Conservation (phyloP, 106 monocot genomes). For the Vanilla planifolia region DNA sequence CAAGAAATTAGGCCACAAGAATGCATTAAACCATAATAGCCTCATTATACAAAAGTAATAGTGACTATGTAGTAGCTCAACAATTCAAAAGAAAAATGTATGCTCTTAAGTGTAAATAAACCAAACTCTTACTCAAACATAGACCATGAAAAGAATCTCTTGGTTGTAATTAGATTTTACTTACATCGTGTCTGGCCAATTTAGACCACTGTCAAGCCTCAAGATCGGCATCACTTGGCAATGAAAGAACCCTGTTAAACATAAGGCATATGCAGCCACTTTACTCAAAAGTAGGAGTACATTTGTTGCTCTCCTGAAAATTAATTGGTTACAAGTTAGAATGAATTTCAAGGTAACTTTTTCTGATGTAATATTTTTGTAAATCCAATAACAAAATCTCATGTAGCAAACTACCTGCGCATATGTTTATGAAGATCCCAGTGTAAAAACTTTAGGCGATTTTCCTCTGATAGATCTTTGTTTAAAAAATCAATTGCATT, state of each 20-base stretch:
- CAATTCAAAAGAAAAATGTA: no score
- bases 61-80: no score
- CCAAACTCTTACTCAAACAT: no score
- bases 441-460: slow-evolving; percentile 69
- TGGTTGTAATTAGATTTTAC: no score
- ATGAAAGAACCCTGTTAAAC: slow-evolving; percentile 68
- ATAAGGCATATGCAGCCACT: slow-evolving; percentile 57
- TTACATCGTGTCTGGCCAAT: slow-evolving; percentile 32
- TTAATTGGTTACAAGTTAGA: not conserved
- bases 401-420: slow-evolving; percentile 31
- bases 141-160: no score
- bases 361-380: not conserved
- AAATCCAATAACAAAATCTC: not conserved
- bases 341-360: not conserved
- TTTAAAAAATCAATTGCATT: slow-evolving; percentile 75
- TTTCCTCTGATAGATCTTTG: slow-evolving; percentile 37
- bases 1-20: no score
- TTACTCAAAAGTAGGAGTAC: slow-evolving; percentile 47
- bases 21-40: no score
- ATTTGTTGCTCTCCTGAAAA: slow-evolving; percentile 34
- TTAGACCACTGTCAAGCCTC: slow-evolving; percentile 20
- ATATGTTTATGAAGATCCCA: slow-evolving; percentile 87
- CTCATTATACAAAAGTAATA: no score
- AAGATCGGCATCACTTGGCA: slow-evolving; percentile 39
- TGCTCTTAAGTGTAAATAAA: no score